Percentiles rank a stretch among this genome's conserved stretches.
Conservation (phyloP, 2,329 filamentous ascomycete species). For the Epichloe gansuensis region DNA sequence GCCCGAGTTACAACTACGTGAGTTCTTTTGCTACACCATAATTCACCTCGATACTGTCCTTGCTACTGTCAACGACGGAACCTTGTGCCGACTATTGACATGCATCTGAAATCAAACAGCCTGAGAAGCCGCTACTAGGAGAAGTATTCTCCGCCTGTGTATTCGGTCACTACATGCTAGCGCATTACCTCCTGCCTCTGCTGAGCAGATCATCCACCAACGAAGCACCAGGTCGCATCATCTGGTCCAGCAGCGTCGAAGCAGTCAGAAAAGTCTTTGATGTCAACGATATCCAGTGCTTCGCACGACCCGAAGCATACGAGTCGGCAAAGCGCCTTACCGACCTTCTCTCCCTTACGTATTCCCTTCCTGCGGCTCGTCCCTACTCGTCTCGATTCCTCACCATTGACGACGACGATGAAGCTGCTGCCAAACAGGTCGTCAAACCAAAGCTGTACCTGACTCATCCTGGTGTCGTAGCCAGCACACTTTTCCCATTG, state of each 20-base stretch:
- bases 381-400: conserved; percentile 48
- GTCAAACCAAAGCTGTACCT: conserved; percentile 56
- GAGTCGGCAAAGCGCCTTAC: conserved; percentile 81
- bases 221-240: conserved; percentile 49
- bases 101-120: conserved; percentile 24
- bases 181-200: conserved; percentile 66
- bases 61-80: not conserved
- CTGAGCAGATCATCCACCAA: conserved; percentile 38
- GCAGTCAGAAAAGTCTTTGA: conserved; percentile 43
- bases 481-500: conserved; percentile 69
- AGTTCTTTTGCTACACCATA: conserved; percentile 4
- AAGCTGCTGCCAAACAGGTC: conserved; percentile 3
- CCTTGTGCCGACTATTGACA: not conserved
- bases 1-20: conserved; percentile 23
- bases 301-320: conserved; percentile 55
- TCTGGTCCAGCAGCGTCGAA: conserved; percentile 84
- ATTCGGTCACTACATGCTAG: conserved; percentile 88
- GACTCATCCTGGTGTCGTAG: conserved; percentile 77
- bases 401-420: conserved; percentile 16
- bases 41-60: not conserved
- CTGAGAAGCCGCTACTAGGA: conserved; percentile 49
- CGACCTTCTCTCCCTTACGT: conserved; percentile 69
- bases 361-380: conserved; percentile 49
- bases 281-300: conserved; percentile 62
- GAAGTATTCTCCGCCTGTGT: conserved; percentile 84